Evolutionary conservation across 1,284 basidiomycete species (phyloP), one percentile per base, ranked within the genome.

Genomic region (Fomes fomentarius): DNA sequence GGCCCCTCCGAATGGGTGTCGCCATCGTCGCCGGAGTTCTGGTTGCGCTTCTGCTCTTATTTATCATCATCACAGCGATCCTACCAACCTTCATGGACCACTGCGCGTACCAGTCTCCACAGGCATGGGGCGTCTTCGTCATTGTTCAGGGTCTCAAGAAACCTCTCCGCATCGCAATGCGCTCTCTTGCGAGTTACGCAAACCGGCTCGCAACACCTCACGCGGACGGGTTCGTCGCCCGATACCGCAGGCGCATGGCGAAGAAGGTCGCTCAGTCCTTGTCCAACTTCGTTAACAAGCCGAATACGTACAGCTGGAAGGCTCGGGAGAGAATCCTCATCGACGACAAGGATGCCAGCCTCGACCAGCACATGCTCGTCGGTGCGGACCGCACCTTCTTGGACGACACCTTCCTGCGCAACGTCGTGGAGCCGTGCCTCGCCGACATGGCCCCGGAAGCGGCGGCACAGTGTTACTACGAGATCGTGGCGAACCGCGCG

Each of bases 21-120:
- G 61, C 63, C 3, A 51, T 39, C 15, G 46, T 63, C 2, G 54
- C 60, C 4, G 60, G 52, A 12, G 51, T 56, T 17, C 51, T 67
- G 8, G 46, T 65, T n/a, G 60, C 56, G 21, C 35, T 56, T 1
- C 51, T 62, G 7, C 52, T 66, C 22, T 28, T 57, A 14, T 62
- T 65, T 51, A 28, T 59, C 21, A 22, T 56, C 19, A 14, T 57
- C 21, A 67, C 67, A 9, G 61, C 62, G 1, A 37, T 67, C 24
- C 52, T 67, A 4, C 65, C 67, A 1, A 59, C 62, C 4, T 59
- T 66, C 47, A 48, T 43, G 11, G 47, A 55, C 28, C 51, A 62
- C 21, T 69, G 67, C 47, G 46, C 67, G 2, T 68, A 66, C 53
- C 65, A 66, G 43, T 64, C 64, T 2, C 61, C 66, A 4, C 66